Conservation (phyloP, 257 asterid genomes). For the Solanum microdontum region DNA sequence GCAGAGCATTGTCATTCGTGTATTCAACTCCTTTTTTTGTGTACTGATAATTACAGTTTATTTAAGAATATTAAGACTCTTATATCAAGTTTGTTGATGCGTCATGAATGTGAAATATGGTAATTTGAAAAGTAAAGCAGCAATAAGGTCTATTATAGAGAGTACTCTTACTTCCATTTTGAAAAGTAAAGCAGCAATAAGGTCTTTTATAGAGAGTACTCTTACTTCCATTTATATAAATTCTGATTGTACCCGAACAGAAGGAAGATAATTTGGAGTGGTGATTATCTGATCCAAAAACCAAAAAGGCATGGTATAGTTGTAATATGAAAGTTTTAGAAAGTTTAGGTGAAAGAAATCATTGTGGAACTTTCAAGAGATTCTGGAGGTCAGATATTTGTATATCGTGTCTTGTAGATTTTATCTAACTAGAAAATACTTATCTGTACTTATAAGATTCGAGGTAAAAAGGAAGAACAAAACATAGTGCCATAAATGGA, state of each 20-base stretch:
- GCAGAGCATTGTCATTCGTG: neutral
- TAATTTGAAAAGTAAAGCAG: neutral
- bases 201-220: neutral
- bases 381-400: neutral
- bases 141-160: neutral
- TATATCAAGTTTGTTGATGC: neutral
- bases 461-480: neutral
- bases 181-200: neutral
- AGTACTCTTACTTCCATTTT: neutral
- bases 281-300: neutral
- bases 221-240: neutral
- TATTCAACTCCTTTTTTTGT: neutral
- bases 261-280: neutral
- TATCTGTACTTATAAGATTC: neutral
- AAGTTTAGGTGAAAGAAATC: neutral
- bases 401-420: neutral
- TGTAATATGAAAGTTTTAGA: neutral
- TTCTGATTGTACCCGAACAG: neutral
- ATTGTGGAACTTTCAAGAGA: neutral
- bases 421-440: neutral
- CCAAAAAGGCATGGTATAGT: neutral
- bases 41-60: neutral
- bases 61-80: neutral
- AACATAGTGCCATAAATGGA: neutral
- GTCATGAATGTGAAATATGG: neutral